Conservation (phyloP, 1,139 yeast species). For the Eremothecium coryli region DNA sequence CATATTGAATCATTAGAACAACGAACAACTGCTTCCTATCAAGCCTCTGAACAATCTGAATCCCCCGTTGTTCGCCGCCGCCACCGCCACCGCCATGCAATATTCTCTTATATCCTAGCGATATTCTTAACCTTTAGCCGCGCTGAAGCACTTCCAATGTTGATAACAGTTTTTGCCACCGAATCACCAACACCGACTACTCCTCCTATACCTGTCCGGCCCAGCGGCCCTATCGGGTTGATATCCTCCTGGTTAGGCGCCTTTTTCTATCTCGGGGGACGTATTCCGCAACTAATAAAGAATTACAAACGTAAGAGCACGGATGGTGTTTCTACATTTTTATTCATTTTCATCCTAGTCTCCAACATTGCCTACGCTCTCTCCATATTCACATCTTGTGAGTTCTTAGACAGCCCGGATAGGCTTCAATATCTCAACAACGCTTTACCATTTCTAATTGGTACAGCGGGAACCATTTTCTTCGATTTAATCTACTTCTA, state of each 20-base stretch:
- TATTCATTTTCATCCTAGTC: slow-evolving; percentile 67
- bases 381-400: slow-evolving; percentile 52
- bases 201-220: slow-evolving; percentile 14
- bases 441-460: slow-evolving; percentile 76
- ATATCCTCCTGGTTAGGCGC: slow-evolving; percentile 79
- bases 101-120: too few species aligned
- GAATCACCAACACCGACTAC: too few species aligned
- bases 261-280: slow-evolving; percentile 59
- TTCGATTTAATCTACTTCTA: slow-evolving; percentile 70
- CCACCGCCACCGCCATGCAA: neutral
- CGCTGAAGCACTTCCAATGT: neutral
- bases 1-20: slow-evolving; percentile 10
- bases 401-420: slow-evolving; percentile 29
- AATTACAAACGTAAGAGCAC: slow-evolving; percentile 73
- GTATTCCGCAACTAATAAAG: slow-evolving; percentile 77
- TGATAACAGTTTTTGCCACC: slow-evolving; percentile 1
- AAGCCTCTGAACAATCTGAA: too few species aligned
- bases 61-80: neutral
- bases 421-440: slow-evolving; percentile 45
- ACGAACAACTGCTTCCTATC: slow-evolving; percentile 7
- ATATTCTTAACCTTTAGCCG: neutral
- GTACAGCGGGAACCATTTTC: slow-evolving; percentile 76
- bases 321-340: slow-evolving; percentile 69
- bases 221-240: slow-evolving; percentile 36
- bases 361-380: slow-evolving; percentile 78